Conservation (phyloP, 2,329 filamentous ascomycete species). For the Fusarium sp. region DNA sequence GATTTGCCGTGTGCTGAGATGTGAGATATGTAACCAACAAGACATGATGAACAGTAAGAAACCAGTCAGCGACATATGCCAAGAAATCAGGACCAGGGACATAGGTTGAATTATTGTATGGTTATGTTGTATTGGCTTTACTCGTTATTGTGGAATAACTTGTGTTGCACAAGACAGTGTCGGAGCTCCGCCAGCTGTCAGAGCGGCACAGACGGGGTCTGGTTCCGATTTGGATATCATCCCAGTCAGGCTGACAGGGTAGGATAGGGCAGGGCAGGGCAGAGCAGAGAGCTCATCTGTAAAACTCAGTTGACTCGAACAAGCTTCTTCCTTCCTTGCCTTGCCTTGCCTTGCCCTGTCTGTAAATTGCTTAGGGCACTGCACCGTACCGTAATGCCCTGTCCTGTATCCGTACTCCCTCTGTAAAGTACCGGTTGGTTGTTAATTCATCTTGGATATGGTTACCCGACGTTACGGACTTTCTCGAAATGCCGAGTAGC, state of each 20-base stretch:
- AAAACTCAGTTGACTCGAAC: conserved; percentile 1
- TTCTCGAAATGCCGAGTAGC: conserved; percentile 26
- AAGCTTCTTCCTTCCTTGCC: neutral
- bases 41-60: neutral
- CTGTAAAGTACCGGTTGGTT: neutral
- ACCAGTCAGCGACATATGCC: conserved; percentile 18
- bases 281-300: neutral
- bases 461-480: conserved; percentile 24
- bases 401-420: neutral
- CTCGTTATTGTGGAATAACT: neutral
- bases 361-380: neutral
- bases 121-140: conserved; percentile 5
- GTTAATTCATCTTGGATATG: conserved; percentile 29
- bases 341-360: neutral
- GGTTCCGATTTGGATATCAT: conserved; percentile 1
- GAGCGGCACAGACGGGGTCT: conserved; percentile 23
- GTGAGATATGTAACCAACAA: conserved; percentile 25
- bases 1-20: conserved; percentile 21
- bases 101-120: neutral
- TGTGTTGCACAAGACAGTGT: neutral
- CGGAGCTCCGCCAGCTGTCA: conserved; percentile 3
- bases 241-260: neutral
- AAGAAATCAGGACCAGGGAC: conserved; percentile 9
- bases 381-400: neutral
- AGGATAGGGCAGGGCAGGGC: neutral